phyloP scores from a whole-genome alignment of 768 basidiomycete genomes.

The Trametes maxima region DNA sequence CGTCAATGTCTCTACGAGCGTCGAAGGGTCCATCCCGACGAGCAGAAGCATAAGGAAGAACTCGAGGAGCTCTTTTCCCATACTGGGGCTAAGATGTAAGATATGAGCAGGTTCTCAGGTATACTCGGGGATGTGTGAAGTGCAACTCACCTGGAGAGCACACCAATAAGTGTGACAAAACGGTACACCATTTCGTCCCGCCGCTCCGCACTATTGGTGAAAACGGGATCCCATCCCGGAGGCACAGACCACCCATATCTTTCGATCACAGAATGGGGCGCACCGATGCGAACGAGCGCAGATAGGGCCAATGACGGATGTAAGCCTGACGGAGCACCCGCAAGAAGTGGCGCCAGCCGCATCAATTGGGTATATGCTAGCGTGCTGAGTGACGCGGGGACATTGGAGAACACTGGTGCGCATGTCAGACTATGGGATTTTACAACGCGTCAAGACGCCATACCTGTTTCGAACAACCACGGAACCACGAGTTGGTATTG shows the following conservation, averaged over 20 bases:
- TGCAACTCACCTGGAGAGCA: slow-evolving; percentile 49
- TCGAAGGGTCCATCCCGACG: slow-evolving; percentile 57
- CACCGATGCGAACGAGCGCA: slow-evolving; percentile 49
- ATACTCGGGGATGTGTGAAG: neutral
- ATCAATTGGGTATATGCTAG: slow-evolving; percentile 29
- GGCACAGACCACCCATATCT: slow-evolving; percentile 36
- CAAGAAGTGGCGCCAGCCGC: slow-evolving; percentile 28
- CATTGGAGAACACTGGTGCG: slow-evolving; percentile 34
- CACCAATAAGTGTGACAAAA: slow-evolving; percentile 44
- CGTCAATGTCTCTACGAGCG: slow-evolving; percentile 44
- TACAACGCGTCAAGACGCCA: slow-evolving; percentile 32
- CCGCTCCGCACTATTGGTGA: slow-evolving; percentile 21
- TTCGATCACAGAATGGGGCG: slow-evolving; percentile 39
- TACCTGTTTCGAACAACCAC: slow-evolving; percentile 49
- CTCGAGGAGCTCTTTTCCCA: slow-evolving; percentile 46
- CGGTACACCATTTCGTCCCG: slow-evolving; percentile 40
- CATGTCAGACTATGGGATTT: slow-evolving; percentile 21
- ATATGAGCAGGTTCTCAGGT: slow-evolving; percentile 1
- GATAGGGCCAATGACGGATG: slow-evolving; percentile 39
- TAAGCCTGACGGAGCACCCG: slow-evolving; percentile 33
- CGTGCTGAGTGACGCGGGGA: slow-evolving; percentile 23
- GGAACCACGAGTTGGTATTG: slow-evolving; percentile 36
- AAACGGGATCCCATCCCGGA: neutral
- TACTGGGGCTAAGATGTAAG: slow-evolving; percentile 26
- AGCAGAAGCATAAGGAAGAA: slow-evolving; percentile 53